Evolutionary conservation across 176 grass and related monocot species (phyloP).

Genomic region (Musa schizocarpa): DNA sequence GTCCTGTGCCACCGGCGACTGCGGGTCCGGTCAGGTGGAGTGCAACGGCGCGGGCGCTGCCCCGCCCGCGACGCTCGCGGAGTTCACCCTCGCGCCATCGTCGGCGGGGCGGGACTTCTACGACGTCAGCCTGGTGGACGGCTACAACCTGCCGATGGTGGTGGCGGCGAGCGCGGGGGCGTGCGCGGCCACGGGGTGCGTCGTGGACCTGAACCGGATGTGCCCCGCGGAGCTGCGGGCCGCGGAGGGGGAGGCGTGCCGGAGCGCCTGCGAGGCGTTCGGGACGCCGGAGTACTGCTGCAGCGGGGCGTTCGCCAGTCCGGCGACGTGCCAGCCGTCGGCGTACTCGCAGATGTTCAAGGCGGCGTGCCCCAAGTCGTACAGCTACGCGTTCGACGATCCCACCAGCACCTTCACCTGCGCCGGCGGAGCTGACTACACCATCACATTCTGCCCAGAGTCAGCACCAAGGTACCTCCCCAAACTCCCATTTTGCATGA

Average conservation of each 20-base stretch:
- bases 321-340: conserved; percentile 59
- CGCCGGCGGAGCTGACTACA: conserved; percentile 59
- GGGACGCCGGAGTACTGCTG: conserved; percentile 88
- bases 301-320: conserved; percentile 74
- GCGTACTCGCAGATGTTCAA: conserved; percentile 83
- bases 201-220: conserved; percentile 54
- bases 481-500: background rate
- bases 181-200: conserved; percentile 61
- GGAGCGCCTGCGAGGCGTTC: conserved; percentile 83
- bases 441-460: conserved; percentile 88
- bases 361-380: conserved; percentile 70
- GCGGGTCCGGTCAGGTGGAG: conserved; percentile 57
- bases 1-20: conserved; percentile 67
- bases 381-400: conserved; percentile 94
- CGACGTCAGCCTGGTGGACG: conserved; percentile 87
- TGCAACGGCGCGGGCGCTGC: conserved; percentile 43
- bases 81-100: conserved; percentile 57
- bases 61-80: conserved; percentile 58
- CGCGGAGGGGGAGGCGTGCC: conserved; percentile 48
- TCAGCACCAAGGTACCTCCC: conserved; percentile 24
- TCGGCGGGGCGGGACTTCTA: conserved; percentile 54
- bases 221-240: conserved; percentile 65
- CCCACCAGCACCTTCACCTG: conserved; percentile 88
- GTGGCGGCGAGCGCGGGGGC: conserved; percentile 31
- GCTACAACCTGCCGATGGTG: conserved; percentile 70